These are phyloP conservation scores for Conticribra weissflogii DNA, from an alignment of 108 stramenopile genomes.

Conservation along the genomic window DNA sequence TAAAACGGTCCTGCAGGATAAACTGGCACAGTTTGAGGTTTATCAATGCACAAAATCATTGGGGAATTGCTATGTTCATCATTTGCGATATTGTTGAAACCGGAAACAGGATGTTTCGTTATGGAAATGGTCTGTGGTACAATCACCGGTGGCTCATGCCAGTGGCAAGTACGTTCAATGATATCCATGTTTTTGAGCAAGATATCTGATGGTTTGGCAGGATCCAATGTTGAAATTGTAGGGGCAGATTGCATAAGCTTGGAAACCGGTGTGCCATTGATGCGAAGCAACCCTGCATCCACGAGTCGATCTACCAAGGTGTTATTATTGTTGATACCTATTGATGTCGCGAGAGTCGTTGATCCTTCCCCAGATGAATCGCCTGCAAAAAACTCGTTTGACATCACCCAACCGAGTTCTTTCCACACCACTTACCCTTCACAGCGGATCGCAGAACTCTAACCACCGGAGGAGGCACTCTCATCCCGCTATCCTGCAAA, in stretches of 20 bases:
- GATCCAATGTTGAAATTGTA: neutral
- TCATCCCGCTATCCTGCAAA: slow-evolving; percentile 47
- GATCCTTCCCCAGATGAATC: slow-evolving; percentile 5
- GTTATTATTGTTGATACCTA: neutral
- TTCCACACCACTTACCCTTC: slow-evolving; percentile 82
- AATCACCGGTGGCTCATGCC: slow-evolving; percentile 83
- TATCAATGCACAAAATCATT: slow-evolving; percentile 67
- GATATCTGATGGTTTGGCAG: slow-evolving; percentile 14
- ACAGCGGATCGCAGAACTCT: slow-evolving; percentile 58
- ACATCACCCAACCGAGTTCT: slow-evolving; percentile 56
- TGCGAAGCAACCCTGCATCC: slow-evolving; percentile 53
- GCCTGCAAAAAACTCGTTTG: slow-evolving; percentile 58
- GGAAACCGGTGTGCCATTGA: slow-evolving; percentile 57
- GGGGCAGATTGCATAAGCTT: slow-evolving; percentile 14
- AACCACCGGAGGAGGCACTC: slow-evolving; percentile 62
- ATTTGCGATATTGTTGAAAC: too few species aligned
- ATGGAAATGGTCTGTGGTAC: slow-evolving; percentile 58
- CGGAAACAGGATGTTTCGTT: slow-evolving; percentile 57
- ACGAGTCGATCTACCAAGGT: slow-evolving; percentile 41
- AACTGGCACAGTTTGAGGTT: slow-evolving; percentile 78
- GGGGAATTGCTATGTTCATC: slow-evolving; percentile 8
- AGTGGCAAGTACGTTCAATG: slow-evolving; percentile 67
- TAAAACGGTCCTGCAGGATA: slow-evolving; percentile 87
- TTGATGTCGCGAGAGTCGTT: neutral
- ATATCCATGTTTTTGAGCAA: slow-evolving; percentile 72